A percentile compares a stretch with the other conserved stretches of the same genome.
Conservation (phyloP, 169 alveolate species). For the Cystoisospora suis region DNA sequence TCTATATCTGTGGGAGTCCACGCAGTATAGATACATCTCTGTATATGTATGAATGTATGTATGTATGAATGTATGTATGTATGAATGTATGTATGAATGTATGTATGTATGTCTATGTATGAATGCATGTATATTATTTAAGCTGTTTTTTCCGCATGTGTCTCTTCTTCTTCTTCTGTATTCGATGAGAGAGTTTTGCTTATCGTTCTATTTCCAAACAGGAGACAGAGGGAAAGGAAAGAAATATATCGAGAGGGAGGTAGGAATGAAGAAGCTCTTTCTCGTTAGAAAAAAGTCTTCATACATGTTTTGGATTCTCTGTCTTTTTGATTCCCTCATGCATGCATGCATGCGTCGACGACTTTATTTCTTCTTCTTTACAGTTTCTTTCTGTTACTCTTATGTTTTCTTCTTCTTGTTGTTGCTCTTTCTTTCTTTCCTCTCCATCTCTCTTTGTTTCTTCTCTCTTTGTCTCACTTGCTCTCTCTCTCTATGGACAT, state of each 20-base stretch:
- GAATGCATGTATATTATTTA: background rate
- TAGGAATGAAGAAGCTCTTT: too few relatives aligned
- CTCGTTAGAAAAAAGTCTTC: too few relatives aligned
- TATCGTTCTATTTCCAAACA: too few relatives aligned
- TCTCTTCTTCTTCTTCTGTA: background rate
- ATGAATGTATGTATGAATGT: background rate
- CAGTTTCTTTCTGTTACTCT: background rate
- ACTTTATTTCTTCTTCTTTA: too few relatives aligned
- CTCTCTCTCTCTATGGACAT: background rate
- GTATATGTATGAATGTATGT: background rate
- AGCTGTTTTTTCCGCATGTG: background rate
- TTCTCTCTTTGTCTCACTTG: background rate
- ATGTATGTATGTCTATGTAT: background rate
- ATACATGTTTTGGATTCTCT: too few relatives aligned
- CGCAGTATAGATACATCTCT: background rate
- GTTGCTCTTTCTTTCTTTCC: background rate
- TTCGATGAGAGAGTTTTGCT: background rate
- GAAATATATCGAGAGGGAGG: too few relatives aligned
- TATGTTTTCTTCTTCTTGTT: background rate
- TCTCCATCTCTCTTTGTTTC: background rate
- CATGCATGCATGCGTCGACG: too few relatives aligned
- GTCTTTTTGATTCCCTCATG: too few relatives aligned
- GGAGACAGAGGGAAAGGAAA: too few relatives aligned
- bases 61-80: background rate
- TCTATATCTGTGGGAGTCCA: background rate